Evolutionary conservation across 1,284 basidiomycete species (phyloP).

Genomic region (Melampsora occidentalis): DNA sequence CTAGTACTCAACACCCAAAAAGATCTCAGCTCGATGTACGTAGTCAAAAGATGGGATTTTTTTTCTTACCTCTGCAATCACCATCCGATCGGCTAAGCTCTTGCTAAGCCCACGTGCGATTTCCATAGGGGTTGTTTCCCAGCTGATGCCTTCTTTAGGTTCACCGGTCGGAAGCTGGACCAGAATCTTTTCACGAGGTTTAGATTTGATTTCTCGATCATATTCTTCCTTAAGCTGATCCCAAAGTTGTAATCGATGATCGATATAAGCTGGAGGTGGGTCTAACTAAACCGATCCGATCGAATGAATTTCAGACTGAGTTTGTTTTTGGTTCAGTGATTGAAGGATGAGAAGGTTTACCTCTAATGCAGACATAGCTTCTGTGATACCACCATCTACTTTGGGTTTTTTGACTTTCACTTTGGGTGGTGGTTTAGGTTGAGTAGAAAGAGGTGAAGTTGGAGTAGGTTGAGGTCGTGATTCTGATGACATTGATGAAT

Average conservation of each 20-base stretch:
- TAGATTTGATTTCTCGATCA: constrained; percentile 67
- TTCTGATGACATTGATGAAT: constrained; percentile 16
- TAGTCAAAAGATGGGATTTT: neutral
- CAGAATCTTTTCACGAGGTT: constrained; percentile 48
- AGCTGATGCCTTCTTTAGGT: constrained; percentile 75
- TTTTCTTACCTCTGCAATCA: constrained; percentile 80
- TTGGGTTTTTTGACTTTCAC: constrained; percentile 24
- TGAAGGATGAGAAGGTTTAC: neutral
- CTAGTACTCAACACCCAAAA: neutral
- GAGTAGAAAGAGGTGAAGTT: constrained; percentile 3
- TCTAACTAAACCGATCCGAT: constrained; percentile 61
- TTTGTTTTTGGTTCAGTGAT: neutral
- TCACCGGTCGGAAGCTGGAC: constrained; percentile 75
- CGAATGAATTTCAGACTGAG: constrained; percentile 1
- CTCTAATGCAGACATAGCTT: constrained; percentile 23
- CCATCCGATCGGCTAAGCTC: constrained; percentile 79
- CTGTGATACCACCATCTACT: neutral
- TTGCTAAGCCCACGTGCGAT: constrained; percentile 84
- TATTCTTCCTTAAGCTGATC: constrained; percentile 84
- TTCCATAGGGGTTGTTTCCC: constrained; percentile 95
- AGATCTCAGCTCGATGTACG: neutral
- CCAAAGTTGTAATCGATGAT: constrained; percentile 84
- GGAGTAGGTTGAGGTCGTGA: neutral
- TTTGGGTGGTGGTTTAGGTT: neutral
- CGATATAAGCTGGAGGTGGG: constrained; percentile 82